phyloP scores from a whole-genome alignment of 495 filamentous ascomycete species.

The Aspergillus nanangensis region DNA sequence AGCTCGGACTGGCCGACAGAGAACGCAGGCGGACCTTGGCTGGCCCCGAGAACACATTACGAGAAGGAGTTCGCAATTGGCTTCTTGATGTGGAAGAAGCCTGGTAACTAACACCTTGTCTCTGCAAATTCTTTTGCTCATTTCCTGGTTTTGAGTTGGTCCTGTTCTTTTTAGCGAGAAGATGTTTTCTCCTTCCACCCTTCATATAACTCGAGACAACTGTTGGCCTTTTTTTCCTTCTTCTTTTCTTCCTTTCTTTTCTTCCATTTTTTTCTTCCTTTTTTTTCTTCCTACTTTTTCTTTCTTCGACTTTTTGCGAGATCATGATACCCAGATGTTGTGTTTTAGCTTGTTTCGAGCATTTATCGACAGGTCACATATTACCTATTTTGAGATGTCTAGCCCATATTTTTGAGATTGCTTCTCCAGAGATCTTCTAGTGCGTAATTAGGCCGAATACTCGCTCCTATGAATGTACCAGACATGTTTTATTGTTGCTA shows the following conservation, averaged over 20 bases:
- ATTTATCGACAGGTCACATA: too few species aligned
- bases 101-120: conserved; percentile 23
- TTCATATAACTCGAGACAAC: conserved; percentile 1
- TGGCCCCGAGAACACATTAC: conserved; percentile 52
- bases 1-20: conserved; percentile 29
- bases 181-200: background rate
- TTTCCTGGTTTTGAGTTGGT: conserved; percentile 2
- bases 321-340: conserved; percentile 24
- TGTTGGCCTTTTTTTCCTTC: conserved; percentile 7
- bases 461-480: too few species aligned
- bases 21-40: conserved; percentile 32
- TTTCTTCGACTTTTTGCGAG: conserved; percentile 4
- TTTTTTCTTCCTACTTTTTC: conserved; percentile 1
- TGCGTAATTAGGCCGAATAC: too few species aligned
- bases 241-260: conserved; percentile 5
- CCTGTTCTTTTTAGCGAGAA: background rate
- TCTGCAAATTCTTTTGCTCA: conserved; percentile 2
- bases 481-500: too few species aligned
- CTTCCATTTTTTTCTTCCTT: background rate
- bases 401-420: too few species aligned
- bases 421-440: too few species aligned
- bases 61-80: conserved; percentile 64
- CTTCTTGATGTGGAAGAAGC: conserved; percentile 53
- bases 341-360: conserved; percentile 2
- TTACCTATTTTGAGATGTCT: too few species aligned